Evolutionary conservation across 768 basidiomycete genomes (phyloP).

Genomic region (Mycena galopus): DNA sequence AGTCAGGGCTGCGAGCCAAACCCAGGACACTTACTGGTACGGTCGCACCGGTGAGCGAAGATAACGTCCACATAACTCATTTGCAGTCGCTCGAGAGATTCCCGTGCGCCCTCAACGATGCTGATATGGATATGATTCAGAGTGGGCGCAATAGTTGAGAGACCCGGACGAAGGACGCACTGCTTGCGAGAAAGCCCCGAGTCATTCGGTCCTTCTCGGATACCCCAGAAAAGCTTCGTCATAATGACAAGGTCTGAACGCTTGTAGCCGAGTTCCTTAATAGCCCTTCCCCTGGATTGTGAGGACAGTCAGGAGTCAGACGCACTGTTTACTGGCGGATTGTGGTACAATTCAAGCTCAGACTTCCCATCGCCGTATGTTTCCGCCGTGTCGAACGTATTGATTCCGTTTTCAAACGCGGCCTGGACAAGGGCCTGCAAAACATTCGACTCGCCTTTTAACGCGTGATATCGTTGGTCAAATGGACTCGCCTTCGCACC

Average conservation of each 20-base stretch:
- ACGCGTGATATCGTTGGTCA: neutral
- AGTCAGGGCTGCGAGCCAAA: neutral
- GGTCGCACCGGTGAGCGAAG: constrained; percentile 78
- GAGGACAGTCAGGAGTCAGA: neutral
- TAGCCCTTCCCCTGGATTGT: constrained; percentile 68
- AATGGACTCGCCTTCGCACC: constrained; percentile 17
- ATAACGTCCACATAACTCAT: constrained; percentile 83
- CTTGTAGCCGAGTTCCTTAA: constrained; percentile 77
- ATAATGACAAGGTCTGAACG: constrained; percentile 79
- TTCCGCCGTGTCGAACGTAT: constrained; percentile 80
- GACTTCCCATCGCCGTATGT: constrained; percentile 74
- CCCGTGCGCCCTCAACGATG: constrained; percentile 82
- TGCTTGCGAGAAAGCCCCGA: constrained; percentile 70
- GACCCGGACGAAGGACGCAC: constrained; percentile 50
- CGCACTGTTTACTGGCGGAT: neutral
- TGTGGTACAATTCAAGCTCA: constrained; percentile 76
- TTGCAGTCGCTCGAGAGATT: constrained; percentile 73
- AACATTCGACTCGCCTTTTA: neutral
- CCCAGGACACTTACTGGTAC: constrained; percentile 56
- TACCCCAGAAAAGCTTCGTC: constrained; percentile 87
- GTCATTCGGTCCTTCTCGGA: constrained; percentile 68
- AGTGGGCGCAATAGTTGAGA: too few species aligned
- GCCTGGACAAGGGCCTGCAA: constrained; percentile 79
- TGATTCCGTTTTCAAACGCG: constrained; percentile 82
- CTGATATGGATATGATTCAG: constrained; percentile 43